These are phyloP conservation scores for Ramalina peruviana DNA, from an alignment of 495 filamentous ascomycete species.

Conservation along the genomic window DNA sequence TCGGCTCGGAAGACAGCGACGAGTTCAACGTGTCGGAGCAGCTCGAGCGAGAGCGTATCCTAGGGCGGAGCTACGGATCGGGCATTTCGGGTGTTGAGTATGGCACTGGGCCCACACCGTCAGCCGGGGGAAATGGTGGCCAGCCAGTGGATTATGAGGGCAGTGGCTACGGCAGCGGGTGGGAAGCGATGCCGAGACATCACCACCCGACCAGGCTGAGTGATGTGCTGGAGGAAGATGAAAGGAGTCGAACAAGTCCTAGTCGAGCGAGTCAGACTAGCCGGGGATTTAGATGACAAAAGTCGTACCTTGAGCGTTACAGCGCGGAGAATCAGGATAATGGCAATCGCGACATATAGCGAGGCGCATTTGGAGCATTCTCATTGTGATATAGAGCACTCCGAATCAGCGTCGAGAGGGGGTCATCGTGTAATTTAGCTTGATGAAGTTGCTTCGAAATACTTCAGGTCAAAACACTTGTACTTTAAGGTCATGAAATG, in stretches of 20 bases:
- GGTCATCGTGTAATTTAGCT: neutral
- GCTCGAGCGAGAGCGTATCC: constrained; percentile 33
- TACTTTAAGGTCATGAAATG: too few species aligned
- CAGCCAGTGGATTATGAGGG: constrained; percentile 38
- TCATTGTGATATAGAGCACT: neutral
- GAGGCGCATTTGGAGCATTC: neutral
- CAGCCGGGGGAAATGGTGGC: constrained; percentile 15
- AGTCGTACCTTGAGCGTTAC: neutral
- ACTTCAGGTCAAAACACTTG: too few species aligned
- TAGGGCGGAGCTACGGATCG: constrained; percentile 31
- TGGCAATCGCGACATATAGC: neutral
- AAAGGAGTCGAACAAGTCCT: constrained; percentile 43
- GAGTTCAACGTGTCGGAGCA: constrained; percentile 38
- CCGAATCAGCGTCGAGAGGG: neutral
- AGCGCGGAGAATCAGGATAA: neutral
- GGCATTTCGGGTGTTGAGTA: constrained; percentile 15
- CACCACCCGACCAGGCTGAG: constrained; percentile 90
- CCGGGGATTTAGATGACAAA: constrained; percentile 17
- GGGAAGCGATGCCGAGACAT: constrained; percentile 69
- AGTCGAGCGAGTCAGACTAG: constrained; percentile 37
- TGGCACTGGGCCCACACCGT: constrained; percentile 17
- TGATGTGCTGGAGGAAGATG: constrained; percentile 73
- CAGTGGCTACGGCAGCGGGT: constrained; percentile 51
- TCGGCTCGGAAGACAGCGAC: constrained; percentile 35
- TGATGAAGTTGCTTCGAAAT: too few species aligned